Percentiles rank a stretch among this genome's conserved stretches.
Conservation (phyloP, 495 filamentous ascomycete genomes). For the Hypoxylon lenormandii region DNA sequence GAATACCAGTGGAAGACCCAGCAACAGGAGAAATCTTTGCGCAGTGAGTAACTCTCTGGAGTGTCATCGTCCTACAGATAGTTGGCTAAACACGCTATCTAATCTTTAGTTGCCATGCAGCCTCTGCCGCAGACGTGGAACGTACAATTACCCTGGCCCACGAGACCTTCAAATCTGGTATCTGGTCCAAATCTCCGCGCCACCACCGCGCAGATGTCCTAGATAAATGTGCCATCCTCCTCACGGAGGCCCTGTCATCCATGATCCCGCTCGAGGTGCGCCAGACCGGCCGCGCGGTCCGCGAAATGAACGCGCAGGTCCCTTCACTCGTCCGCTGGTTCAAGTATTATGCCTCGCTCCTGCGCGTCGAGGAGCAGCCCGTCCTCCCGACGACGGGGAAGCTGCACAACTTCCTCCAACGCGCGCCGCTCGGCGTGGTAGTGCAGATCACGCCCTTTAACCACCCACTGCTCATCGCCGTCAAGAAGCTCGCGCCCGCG, state of each 20-base stretch:
- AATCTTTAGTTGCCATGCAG: constrained; percentile 61
- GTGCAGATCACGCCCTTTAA: constrained; percentile 75
- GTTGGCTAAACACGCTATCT: constrained; percentile 3
- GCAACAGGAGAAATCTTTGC: constrained; percentile 54
- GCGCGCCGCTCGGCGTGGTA: constrained; percentile 71
- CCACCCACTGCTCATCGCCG: constrained; percentile 72
- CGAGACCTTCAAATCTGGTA: constrained; percentile 61
- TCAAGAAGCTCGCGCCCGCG: constrained; percentile 71
- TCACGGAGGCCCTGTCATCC: constrained; percentile 61
- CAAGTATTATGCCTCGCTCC: constrained; percentile 70
- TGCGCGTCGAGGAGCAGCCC: constrained; percentile 70
- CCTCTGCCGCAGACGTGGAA: constrained; percentile 62
- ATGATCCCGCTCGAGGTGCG: constrained; percentile 69
- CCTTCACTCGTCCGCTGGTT: constrained; percentile 72
- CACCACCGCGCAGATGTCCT: constrained; percentile 68
- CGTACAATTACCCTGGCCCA: constrained; percentile 61
- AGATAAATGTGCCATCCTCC: constrained; percentile 65
- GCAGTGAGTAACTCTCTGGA: constrained; percentile 39
- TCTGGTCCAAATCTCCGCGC: constrained; percentile 69
- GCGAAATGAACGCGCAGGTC: constrained; percentile 74
- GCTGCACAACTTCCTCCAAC: constrained; percentile 71
- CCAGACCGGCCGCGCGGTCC: constrained; percentile 72
- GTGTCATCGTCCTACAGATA: too few relatives aligned
- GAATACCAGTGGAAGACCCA: constrained; percentile 55
- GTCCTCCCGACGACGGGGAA: constrained; percentile 71